phyloP scores from a whole-genome alignment of 768 basidiomycete genomes.

The Amanita muscaria region DNA sequence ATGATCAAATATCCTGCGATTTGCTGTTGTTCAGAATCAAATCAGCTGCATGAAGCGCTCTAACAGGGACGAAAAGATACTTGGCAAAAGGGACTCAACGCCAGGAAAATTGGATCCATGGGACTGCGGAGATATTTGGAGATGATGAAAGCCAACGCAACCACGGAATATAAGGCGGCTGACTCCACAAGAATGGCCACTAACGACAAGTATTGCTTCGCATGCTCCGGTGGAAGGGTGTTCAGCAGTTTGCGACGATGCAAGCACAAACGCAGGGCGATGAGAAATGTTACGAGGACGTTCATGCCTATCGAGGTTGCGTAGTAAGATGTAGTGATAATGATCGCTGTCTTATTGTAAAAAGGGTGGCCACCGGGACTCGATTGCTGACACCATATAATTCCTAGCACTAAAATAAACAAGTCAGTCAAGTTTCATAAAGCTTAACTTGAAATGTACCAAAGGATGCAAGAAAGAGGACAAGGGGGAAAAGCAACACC shows the following conservation, averaged over 20 bases:
- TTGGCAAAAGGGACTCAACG: constrained; percentile 19
- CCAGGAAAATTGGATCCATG: constrained; percentile 23
- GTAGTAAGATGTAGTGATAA: constrained; percentile 23
- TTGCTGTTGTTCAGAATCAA: constrained; percentile 25
- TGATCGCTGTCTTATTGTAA: constrained; percentile 18
- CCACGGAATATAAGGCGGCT: constrained; percentile 27
- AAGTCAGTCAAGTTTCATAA: too few species aligned
- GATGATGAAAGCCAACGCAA: constrained; percentile 23
- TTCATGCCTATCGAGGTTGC: constrained; percentile 23
- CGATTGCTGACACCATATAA: constrained; percentile 26
- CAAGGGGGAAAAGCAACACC: constrained; percentile 20
- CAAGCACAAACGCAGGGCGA: constrained; percentile 20
- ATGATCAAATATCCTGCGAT: constrained; percentile 40
- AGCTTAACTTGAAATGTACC: constrained; percentile 3
- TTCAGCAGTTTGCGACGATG: constrained; percentile 19
- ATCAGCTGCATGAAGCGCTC: constrained; percentile 17
- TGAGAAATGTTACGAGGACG: constrained; percentile 25
- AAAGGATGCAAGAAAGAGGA: constrained; percentile 23
- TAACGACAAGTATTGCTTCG: constrained; percentile 23
- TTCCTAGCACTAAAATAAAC: constrained; percentile 27
- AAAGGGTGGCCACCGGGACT: constrained; percentile 22
- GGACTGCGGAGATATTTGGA: constrained; percentile 24
- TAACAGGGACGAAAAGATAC: constrained; percentile 11
- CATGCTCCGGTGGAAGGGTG: constrained; percentile 20
- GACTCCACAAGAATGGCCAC: constrained; percentile 27